Evolutionary conservation across 495 filamentous ascomycete genomes (phyloP).

Genomic region (Aspergillus hancockii): DNA sequence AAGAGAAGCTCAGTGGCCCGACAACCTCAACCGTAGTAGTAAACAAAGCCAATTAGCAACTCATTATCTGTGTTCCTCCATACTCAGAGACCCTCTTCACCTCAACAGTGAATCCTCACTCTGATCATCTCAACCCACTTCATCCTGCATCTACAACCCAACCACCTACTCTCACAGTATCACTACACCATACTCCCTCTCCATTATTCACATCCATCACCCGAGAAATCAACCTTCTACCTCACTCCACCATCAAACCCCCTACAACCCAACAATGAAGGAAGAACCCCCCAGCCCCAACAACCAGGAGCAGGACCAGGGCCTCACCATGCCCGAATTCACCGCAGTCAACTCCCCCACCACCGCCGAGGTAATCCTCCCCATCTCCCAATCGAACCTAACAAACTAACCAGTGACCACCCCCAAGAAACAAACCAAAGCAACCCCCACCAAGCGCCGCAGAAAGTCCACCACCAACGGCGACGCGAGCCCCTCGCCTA

Average conservation of each 20-base stretch:
- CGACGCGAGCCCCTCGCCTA: not conserved
- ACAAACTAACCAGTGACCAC: not conserved
- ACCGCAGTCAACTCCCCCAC: not conserved
- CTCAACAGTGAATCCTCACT: not conserved
- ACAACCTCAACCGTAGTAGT: no score
- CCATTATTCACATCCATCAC: not conserved
- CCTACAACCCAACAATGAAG: not conserved
- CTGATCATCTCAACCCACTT: not conserved
- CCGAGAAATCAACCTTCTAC: not conserved
- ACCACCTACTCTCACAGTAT: not conserved
- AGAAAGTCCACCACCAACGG: constrained; percentile 1
- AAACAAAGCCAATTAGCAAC: not conserved
- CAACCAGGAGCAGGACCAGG: not conserved
- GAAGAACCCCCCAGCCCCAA: not conserved
- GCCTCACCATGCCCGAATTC: not conserved
- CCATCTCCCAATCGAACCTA: not conserved
- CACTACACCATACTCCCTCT: not conserved
- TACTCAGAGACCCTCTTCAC: not conserved
- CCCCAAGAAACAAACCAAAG: not conserved
- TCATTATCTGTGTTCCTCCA: not conserved
- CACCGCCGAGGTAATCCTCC: not conserved
- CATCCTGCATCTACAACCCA: constrained; percentile 5
- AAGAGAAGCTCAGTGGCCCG: no score
- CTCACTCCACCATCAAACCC: not conserved
- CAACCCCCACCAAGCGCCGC: constrained; percentile 10